Percentiles rank a stretch among this genome's conserved stretches.
phyloP scores from a whole-genome alignment of 495 filamentous ascomycete genomes.

The Pseudomonodictys pantanalensis region DNA sequence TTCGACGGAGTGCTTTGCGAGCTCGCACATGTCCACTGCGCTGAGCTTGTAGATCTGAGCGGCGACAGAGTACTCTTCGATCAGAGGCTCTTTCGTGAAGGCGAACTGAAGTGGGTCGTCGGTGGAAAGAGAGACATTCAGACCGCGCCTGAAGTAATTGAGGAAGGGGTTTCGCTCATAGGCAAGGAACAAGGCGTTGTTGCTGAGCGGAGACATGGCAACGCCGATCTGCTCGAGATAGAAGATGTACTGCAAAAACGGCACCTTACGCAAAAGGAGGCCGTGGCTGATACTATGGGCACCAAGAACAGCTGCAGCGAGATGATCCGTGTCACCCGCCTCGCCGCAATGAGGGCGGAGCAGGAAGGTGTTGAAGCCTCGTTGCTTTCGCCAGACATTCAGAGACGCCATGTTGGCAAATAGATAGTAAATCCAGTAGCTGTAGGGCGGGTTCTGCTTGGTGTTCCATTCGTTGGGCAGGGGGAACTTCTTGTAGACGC shows the following conservation, averaged over 20 bases:
- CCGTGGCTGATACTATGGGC: conserved; percentile 98
- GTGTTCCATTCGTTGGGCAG: conserved; percentile 83
- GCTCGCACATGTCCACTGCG: conserved; percentile 97
- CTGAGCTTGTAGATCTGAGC: conserved; percentile 98
- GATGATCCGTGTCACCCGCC: conserved; percentile 93
- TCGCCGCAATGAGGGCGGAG: conserved; percentile 94
- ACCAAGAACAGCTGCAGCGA: conserved; percentile 87
- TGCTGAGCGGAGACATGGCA: conserved; percentile 97
- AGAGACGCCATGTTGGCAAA: conserved; percentile 92
- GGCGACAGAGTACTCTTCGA: conserved; percentile 96
- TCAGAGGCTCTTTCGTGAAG: conserved; percentile 96
- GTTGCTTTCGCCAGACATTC: conserved; percentile 83
- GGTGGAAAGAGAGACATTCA: conserved; percentile 94
- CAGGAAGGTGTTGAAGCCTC: conserved; percentile 94
- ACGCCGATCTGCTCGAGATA: conserved; percentile 98
- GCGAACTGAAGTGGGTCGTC: conserved; percentile 98
- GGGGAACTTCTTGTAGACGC: conserved; percentile 90
- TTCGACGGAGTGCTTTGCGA: conserved; percentile 90
- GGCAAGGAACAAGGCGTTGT: conserved; percentile 94
- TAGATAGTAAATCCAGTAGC: conserved; percentile 97
- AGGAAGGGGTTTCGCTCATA: conserved; percentile 97
- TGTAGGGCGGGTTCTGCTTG: conserved; percentile 95
- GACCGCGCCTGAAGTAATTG: conserved; percentile 86
- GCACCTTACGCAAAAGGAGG: conserved; percentile 87
- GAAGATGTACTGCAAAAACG: conserved; percentile 92